Evolutionary conservation across 2,329 filamentous ascomycete species (phyloP), one percentile per base, ranked within the genome.

Genomic region (Aspergillus nomiae): DNA sequence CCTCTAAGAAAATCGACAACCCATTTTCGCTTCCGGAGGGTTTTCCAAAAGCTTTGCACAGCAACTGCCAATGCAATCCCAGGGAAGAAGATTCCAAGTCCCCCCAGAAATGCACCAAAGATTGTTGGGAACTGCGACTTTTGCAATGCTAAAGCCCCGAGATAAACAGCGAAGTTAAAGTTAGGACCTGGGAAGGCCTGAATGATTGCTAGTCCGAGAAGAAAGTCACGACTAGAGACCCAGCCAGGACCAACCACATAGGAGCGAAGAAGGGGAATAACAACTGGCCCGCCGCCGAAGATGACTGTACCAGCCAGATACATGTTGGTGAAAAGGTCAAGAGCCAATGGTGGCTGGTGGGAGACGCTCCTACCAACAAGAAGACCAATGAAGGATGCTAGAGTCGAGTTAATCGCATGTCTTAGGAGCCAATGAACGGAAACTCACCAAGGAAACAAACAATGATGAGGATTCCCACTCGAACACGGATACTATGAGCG

Each of bases 221-320:
- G 80, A 71, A 92, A 92, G 71, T 92, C 89, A 4, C 90, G 84
- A 0, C 88, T 81, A 0, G 84, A 86, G 0, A 92, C 89, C 89
- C 89, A 92, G 8, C 87, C 87, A 28, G 89, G 87, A 0, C 83
- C 82, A 0, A 92, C 90, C 41, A 92, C 80, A 67, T 81, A 81
- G 41, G 87, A 83, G 21, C 86, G 81, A 1, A 90, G 78, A 0
- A 90, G 80, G 0, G 88, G 87, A 51, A 90, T 89, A 0, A 90
- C 87, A 0, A 89, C 87, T 0, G 87, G 87, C 0, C 87, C 87
- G 2, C 87, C 87, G 4, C 87, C 87, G 56, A 89, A 87, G 66
- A 88, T 89, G 62, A 89, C 85, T 1, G 90, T 92, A 0, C 90
- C 90, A 0, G 90, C 90, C 0, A 92, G 86, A 69, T 89, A 92